Evolutionary conservation across 768 basidiomycete genomes (phyloP), one percentile per base, ranked within the genome.

Genomic region (Serendipita sp.): DNA sequence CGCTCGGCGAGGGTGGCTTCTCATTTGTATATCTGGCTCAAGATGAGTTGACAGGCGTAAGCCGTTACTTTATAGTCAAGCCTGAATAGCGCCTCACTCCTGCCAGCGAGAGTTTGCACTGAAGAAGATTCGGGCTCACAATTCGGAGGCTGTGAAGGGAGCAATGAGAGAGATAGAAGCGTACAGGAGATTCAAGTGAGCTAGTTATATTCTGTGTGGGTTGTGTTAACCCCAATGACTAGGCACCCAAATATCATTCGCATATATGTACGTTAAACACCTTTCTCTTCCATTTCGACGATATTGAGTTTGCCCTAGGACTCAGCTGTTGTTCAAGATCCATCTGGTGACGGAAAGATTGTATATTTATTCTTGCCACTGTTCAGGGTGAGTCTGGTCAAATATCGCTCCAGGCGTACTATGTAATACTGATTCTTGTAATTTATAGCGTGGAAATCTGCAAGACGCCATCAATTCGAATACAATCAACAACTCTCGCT

Each of bases 221-320:
- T 34, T 18, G 23, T 43, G 62, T 29, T 37, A 36, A 15, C 16
- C 5, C 29, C 27, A 16, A 23, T 34, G 27, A 65, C 3, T 68
- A 93, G 91, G 72, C 95, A 97, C 73, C 88, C 88, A 18, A 97
- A 98, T 73, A 97, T 98, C 70, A 99, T 99, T 72, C 88, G 88
- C 43, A 92, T 95, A 72, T 74, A 95, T 73, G 90, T 88, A 68
- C 64, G 76, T 75, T 3, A 40, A 18, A n/a, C 27, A 11, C 16
- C 8, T 18, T 37, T 50, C 60, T 29, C 27, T 2, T 43, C 46
- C 40, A 43, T 3, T 4, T 44, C 27, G 66, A 62, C 50, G 67
- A 68, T 52, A 45, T 50, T 36, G 63, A 36, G 33, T 63, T 58
- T 68, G 48, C 53, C 43, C 37, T 53, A 91, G 88, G 93, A 97